Evolutionary conservation across 2,329 filamentous ascomycete species (phyloP).

Genomic region (Neurospora sp.): DNA sequence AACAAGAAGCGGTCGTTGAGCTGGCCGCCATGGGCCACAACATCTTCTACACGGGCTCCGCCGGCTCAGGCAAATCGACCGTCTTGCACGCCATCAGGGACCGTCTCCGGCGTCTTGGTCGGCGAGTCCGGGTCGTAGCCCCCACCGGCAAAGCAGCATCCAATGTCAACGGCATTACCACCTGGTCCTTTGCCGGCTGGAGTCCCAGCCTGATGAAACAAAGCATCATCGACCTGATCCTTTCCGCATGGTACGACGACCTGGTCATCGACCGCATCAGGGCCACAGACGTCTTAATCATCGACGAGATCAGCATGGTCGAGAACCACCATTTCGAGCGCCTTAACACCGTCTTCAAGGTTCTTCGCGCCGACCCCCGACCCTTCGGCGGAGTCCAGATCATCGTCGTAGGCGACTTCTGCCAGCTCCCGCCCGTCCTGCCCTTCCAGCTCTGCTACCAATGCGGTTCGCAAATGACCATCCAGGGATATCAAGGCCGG

Average conservation of each 20-base stretch:
- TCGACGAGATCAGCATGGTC: conserved; percentile 60
- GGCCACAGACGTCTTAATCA: conserved; percentile 30
- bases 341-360: conserved; percentile 37
- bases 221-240: conserved; percentile 6
- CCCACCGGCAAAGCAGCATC: conserved; percentile 51
- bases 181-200: conserved; percentile 49
- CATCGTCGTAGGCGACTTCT: conserved; percentile 50
- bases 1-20: conserved; percentile 39
- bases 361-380: conserved; percentile 14
- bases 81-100: conserved; percentile 33
- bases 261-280: too few species aligned
- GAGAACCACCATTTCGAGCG: conserved; percentile 44
- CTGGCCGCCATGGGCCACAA: conserved; percentile 41
- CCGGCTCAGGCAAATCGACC: conserved; percentile 49
- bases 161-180: conserved; percentile 45
- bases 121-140: conserved; percentile 38
- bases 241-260: too few species aligned
- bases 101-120: too few species aligned
- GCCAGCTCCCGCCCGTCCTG: conserved; percentile 48
- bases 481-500: not conserved
- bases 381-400: conserved; percentile 41
- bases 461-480: conserved; percentile 30
- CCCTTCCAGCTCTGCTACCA: conserved; percentile 42
- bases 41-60: conserved; percentile 55
- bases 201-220: conserved; percentile 34